Conservation (phyloP, 2,329 filamentous ascomycete genomes). For the Grosmannia penicillata region DNA sequence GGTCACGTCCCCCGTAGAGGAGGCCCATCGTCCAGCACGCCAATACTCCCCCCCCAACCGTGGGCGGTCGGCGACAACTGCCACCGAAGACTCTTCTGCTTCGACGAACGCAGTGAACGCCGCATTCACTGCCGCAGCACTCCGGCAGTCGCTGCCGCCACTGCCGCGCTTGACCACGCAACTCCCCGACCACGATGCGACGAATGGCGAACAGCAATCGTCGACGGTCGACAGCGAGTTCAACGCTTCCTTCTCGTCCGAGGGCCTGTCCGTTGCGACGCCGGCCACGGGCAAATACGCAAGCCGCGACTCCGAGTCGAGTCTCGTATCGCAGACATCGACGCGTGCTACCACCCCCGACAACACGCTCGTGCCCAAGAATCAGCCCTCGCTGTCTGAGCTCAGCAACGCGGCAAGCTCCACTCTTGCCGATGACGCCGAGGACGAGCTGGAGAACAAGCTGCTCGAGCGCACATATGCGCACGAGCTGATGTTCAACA, state of each 20-base stretch:
- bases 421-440: conserved; percentile 49
- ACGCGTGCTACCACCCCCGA: conserved; percentile 85
- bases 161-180: conserved; percentile 43
- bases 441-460: conserved; percentile 64
- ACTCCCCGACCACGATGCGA: conserved; percentile 31
- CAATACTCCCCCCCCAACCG: too few relatives aligned
- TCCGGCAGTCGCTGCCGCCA: conserved; percentile 35
- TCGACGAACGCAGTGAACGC: too few relatives aligned
- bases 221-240: conserved; percentile 33
- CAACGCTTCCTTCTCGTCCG: conserved; percentile 39
- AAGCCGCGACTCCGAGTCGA: conserved; percentile 69
- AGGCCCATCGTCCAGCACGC: too few relatives aligned
- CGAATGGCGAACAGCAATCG: conserved; percentile 28
- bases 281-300: conserved; percentile 67
- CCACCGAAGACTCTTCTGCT: too few relatives aligned
- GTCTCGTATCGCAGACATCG: conserved; percentile 65
- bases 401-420: conserved; percentile 52
- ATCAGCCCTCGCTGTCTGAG: conserved; percentile 50
- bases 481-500: conserved; percentile 84
- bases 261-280: conserved; percentile 61
- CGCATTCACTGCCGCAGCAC: too few relatives aligned
- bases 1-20: conserved; percentile 26
- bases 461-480: conserved; percentile 86
- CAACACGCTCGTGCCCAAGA: conserved; percentile 34
- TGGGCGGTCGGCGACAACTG: conserved; percentile 22